Base-by-base conservation (phyloP, 2,329 filamentous ascomycete genomes). In the Paraphaeosphaeria minitans region DNA sequence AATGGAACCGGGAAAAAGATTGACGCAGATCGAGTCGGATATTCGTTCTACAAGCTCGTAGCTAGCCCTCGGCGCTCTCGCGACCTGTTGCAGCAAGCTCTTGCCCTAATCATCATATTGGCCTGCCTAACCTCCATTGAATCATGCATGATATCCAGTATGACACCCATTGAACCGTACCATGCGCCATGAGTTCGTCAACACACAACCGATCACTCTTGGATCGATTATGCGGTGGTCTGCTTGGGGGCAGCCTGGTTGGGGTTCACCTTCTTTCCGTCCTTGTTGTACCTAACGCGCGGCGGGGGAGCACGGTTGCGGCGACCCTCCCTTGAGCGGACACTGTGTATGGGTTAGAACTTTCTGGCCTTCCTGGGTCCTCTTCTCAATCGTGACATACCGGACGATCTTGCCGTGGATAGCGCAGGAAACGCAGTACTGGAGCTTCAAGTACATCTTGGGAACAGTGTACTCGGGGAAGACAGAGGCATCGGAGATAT, bases 401-500 rank as follows among this genome's bases (percentile, higher is more conserved):
- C 95, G 94, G 84, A 99, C 96, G 83, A 99, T 99, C 91, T 99
- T 99, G 88, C 95, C 95, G 88, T 99, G 95, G 74, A 99, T 99
- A 80, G 95, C 95, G 85, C 95, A 99, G 84, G 94, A 98, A 80
- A 99, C 95, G 84, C 95, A 99, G 92, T 99, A 99, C 87, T 99
- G 95, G 82, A 99, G 90, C 91, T 99, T 99, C 85, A 99, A 87
- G 92, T 99, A 99, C 96, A 99, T 99, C 92, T 99, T 99, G 85
- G 95, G 95, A 79, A 99, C 94, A 75, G 93, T 93, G 88, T 99
- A 99, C 87, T 99, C 95, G 78, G 91, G 83, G 85, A 98, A 99
- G 84, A 99, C 95, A 79, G 95, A 98, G 79, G 96, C 95, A 82
- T 99, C 95, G 73, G 93, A 97, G 86, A 99, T 99, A 92, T 99